A percentile compares a stretch with the other conserved stretches of the same genome.
Conservation (phyloP, 2,329 filamentous ascomycete genomes). For the Phialophora tarda region DNA sequence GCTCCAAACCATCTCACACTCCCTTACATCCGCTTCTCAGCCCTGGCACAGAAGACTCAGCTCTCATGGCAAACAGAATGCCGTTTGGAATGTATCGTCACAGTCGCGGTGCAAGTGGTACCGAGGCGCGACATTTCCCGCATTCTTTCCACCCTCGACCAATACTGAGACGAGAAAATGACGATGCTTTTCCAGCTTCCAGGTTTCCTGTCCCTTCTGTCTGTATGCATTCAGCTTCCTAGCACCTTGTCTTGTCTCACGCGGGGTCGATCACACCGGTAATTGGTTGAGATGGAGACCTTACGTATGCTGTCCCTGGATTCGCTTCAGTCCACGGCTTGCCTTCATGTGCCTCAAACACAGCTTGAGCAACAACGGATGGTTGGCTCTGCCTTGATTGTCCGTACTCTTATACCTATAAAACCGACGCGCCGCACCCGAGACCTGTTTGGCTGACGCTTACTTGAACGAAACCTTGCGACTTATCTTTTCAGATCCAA, state of each 20-base stretch:
- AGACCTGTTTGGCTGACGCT: background rate
- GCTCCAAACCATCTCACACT: conserved; percentile 1
- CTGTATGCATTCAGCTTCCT: conserved; percentile 16
- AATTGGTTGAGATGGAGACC: conserved; percentile 5
- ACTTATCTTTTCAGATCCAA: background rate
- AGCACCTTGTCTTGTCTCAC: conserved; percentile 24
- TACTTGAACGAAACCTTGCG: background rate
- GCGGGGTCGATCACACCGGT: conserved; percentile 14
- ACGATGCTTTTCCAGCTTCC: conserved; percentile 18
- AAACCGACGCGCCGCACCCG: background rate
- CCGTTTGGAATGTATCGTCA: background rate
- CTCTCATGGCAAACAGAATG: background rate
- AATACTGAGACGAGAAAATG: conserved; percentile 14
- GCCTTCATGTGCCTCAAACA: conserved; percentile 10
- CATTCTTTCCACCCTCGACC: conserved; percentile 2
- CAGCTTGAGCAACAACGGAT: background rate
- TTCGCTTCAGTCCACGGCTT: conserved; percentile 7
- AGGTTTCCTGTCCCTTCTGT: conserved; percentile 13
- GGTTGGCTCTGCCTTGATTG: conserved; percentile 2
- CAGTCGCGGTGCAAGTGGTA: background rate
- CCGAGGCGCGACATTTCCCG: conserved; percentile 1
- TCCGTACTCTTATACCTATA: background rate
- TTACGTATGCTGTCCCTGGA: conserved; percentile 16
- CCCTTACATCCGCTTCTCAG: background rate
- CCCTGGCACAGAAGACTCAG: background rate